phyloP scores from a whole-genome alignment of 2,329 filamentous ascomycete genomes.

The Ceratocystis ficicola region DNA sequence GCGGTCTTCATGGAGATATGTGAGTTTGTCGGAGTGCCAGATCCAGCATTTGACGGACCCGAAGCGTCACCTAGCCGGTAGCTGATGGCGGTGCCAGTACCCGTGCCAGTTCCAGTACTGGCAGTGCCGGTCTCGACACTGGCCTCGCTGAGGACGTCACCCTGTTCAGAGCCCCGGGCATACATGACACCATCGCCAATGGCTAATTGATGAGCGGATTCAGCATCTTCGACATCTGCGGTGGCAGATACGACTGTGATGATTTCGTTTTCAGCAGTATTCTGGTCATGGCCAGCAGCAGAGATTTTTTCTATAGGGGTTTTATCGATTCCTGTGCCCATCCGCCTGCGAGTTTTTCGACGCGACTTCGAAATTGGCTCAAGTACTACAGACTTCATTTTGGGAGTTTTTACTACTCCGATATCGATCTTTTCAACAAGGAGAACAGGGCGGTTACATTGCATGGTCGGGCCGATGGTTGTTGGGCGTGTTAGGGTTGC shows the following conservation, averaged over 20 bases:
- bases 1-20: conserved; percentile 16
- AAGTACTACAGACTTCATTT: conserved; percentile 70
- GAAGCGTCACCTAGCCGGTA: conserved; percentile 6
- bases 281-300: conserved; percentile 3
- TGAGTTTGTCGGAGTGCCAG: conserved; percentile 16
- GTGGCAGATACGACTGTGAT: conserved; percentile 24
- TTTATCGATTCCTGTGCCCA: conserved; percentile 11
- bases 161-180: conserved; percentile 26
- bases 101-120: conserved; percentile 22
- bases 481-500: conserved; percentile 82
- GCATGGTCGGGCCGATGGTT: conserved; percentile 66
- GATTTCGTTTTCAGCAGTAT: conserved; percentile 22
- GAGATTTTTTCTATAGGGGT: conserved; percentile 13
- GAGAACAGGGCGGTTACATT: conserved; percentile 68
- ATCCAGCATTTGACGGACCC: conserved; percentile 5
- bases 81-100: conserved; percentile 18
- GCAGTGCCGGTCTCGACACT: conserved; percentile 51
- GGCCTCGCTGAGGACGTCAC: conserved; percentile 53
- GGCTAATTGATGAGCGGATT: conserved; percentile 31
- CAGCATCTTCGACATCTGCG: conserved; percentile 25
- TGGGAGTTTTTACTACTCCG: conserved; percentile 58
- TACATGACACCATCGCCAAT: conserved; percentile 33
- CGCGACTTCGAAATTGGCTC: conserved; percentile 67
- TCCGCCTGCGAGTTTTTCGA: conserved; percentile 34
- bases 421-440: conserved; percentile 78